phyloP scores from a whole-genome alignment of 139 green algal species.

The Choricystis sp. region DNA sequence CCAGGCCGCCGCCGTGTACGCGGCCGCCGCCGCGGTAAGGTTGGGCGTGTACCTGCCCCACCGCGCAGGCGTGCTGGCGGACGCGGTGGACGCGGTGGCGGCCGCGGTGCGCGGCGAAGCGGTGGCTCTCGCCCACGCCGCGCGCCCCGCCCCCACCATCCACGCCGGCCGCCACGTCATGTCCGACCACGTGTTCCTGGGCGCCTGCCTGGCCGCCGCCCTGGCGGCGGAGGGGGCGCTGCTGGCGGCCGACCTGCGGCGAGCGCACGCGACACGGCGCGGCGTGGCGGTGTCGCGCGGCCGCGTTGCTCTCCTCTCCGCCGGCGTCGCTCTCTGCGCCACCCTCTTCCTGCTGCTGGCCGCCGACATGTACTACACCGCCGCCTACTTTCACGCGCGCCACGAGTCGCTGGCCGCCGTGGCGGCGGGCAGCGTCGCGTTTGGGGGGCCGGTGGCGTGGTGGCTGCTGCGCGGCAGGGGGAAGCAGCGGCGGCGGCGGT shows the following conservation, averaged over 20 bases:
- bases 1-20: background rate
- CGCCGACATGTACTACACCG: background rate
- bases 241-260: background rate
- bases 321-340: background rate
- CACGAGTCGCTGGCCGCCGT: background rate
- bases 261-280: background rate
- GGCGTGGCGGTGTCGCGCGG: too few species aligned
- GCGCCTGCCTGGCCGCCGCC: background rate
- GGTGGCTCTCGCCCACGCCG: background rate
- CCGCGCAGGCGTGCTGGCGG: background rate
- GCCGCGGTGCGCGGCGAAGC: too few species aligned
- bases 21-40: too few species aligned
- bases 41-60: background rate
- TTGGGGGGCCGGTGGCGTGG: background rate
- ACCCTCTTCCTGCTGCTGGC: background rate
- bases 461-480: background rate
- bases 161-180: background rate
- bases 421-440: background rate
- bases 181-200: background rate
- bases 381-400: background rate
- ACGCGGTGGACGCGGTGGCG: background rate
- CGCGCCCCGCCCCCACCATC: background rate
- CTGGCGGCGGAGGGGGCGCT: background rate
- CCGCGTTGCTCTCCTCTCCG: background rate
- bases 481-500: background rate